Base-by-base conservation (phyloP, 805 yeast species). In the Wickerhamiella hasegawae region DNA sequence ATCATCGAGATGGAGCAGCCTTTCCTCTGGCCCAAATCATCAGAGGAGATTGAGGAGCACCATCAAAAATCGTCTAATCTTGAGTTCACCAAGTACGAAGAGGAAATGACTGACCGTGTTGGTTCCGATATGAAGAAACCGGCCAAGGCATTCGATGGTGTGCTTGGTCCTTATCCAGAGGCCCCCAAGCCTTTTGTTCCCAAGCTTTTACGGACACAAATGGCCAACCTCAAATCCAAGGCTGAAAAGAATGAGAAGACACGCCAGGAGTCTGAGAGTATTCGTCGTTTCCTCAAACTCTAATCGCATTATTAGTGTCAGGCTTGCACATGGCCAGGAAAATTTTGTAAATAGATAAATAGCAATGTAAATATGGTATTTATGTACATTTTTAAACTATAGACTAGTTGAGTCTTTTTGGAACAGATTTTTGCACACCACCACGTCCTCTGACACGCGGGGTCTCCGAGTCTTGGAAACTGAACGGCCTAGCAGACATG, bases 1-100 rank as follows among this genome's bases (percentile, higher is more conserved):
- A 87, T 95, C 17, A 78, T 90, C 35, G 97, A 85, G 48, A 79
- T 90, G 87, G 75, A 73, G 39, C 83, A 87, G 45, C 98, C 99
- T 18, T 90, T 90, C 53, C 68, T 90, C 32, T 90, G 96, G 95
- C 99, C 99, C 3, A 68, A 64, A 40, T 68, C 70, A 18, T 54
- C 48, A 28, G 58, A 65, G 32, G 62, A 63, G 44, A 58, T 58
- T 43, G 45, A 37, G 37, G 46, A 48, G 36, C 45, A 44, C 17
- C 40, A 41, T 39, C 36, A 45, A 8, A 35, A 42, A 25, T 27
- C 37, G 28, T 32, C 36, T 17, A 31, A 35, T 5, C 20, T 38
- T 14, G 43, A 55, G 19, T 44, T 60, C 30, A 58, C 57, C 17
- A 61, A 63, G 35, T 73, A 68, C 48, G 63, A 72, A 39, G 66